Percentiles rank a stretch among this genome's conserved stretches.
These are phyloP conservation scores for Penicillium digitatum DNA, from an alignment of 2,329 filamentous ascomycete species.

Conservation along the genomic window DNA sequence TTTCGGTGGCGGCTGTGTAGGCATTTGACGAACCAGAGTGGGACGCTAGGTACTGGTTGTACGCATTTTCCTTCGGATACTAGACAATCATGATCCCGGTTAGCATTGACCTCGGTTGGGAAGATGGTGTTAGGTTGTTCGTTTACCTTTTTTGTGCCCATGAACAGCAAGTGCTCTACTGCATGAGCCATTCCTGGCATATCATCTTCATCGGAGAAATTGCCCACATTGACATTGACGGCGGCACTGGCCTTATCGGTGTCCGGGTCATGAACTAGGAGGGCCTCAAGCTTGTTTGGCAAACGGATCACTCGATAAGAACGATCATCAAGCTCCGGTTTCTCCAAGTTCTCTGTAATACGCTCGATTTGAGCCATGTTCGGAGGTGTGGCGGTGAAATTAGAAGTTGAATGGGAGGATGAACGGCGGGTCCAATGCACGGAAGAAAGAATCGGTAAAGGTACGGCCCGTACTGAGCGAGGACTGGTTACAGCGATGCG, in stretches of 20 bases:
- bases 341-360: constrained; percentile 71
- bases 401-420: constrained; percentile 18
- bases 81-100: constrained; percentile 29
- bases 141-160: constrained; percentile 88
- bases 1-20: constrained; percentile 87
- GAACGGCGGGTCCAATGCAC: constrained; percentile 14
- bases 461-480: background rate
- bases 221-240: constrained; percentile 92
- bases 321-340: constrained; percentile 78
- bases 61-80: constrained; percentile 93
- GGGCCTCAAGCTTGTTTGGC: constrained; percentile 79
- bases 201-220: constrained; percentile 84
- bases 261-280: constrained; percentile 88
- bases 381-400: constrained; percentile 19
- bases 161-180: constrained; percentile 93
- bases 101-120: background rate
- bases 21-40: constrained; percentile 93
- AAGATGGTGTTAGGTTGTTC: background rate
- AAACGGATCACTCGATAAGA: constrained; percentile 83
- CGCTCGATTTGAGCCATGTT: constrained; percentile 39
- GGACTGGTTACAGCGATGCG: constrained; percentile 5
- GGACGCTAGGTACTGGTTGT: constrained; percentile 84
- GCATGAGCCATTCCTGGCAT: constrained; percentile 96
- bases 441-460: constrained; percentile 5
- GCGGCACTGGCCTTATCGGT: constrained; percentile 96